Evolutionary conservation across 352 stramenopile species (phyloP).

Genomic region (Pythium sukuiense): DNA sequence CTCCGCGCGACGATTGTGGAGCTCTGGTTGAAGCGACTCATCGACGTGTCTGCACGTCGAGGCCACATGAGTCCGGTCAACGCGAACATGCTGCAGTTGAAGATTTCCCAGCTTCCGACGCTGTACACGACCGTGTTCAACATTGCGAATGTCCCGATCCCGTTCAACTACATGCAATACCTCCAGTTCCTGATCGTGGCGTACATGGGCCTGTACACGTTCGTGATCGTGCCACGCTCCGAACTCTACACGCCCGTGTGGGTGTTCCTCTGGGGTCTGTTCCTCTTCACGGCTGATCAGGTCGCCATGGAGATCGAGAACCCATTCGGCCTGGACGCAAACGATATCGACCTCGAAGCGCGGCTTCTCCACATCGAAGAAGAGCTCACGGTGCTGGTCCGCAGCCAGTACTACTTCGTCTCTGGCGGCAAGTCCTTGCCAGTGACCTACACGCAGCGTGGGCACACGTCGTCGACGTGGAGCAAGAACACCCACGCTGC

Average conservation of each 20-base stretch:
- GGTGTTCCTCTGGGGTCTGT: conserved; percentile 79
- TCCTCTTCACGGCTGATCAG: conserved; percentile 82
- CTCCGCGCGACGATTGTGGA: conserved; percentile 75
- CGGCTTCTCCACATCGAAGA: conserved; percentile 77
- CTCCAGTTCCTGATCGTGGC: conserved; percentile 62
- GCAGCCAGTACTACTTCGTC: conserved; percentile 82
- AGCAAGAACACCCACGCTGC: conserved; percentile 17
- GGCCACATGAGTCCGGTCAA: conserved; percentile 59
- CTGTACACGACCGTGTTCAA: conserved; percentile 85
- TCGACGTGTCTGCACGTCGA: conserved; percentile 62
- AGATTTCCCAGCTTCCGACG: conserved; percentile 63
- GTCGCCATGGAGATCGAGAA: conserved; percentile 85
- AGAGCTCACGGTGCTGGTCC: conserved; percentile 76
- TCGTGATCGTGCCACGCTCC: conserved; percentile 80
- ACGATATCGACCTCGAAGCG: conserved; percentile 80
- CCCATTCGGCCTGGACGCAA: conserved; percentile 74
- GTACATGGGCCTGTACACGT: conserved; percentile 83
- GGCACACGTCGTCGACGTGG: conserved; percentile 11
- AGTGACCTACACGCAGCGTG: conserved; percentile 17
- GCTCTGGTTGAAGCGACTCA: conserved; percentile 74
- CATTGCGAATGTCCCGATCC: conserved; percentile 83
- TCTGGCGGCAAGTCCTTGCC: conserved; percentile 44
- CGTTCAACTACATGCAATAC: conserved; percentile 88
- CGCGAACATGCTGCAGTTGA: conserved; percentile 58
- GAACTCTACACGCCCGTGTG: conserved; percentile 73